A percentile compares a stretch with the other conserved stretches of the same genome.
Conservation (phyloP, 768 basidiomycete genomes). For the Phlebiopsis gigantea region DNA sequence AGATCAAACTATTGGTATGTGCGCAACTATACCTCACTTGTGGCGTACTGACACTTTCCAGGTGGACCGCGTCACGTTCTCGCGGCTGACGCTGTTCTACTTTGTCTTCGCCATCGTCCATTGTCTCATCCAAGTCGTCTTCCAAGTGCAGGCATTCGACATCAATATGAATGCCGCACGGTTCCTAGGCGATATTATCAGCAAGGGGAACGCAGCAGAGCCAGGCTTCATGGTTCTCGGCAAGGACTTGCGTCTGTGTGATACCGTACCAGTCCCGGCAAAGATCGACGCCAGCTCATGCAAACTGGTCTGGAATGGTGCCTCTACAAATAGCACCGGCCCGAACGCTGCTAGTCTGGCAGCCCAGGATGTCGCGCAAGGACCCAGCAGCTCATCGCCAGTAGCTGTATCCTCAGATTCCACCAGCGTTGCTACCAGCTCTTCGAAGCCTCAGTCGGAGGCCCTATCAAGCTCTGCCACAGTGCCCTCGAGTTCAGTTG, state of each 20-base stretch:
- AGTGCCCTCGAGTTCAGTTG: not conserved
- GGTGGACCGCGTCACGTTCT: slow-evolving; percentile 59
- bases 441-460: not conserved
- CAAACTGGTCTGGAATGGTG: slow-evolving; percentile 51
- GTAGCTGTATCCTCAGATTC: slow-evolving; percentile 5
- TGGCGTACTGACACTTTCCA: not conserved
- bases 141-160: slow-evolving; percentile 63
- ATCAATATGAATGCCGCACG: slow-evolving; percentile 56
- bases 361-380: not conserved
- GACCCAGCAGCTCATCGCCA: not conserved
- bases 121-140: slow-evolving; percentile 59
- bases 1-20: slow-evolving; percentile 46
- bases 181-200: slow-evolving; percentile 46
- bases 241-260: slow-evolving; percentile 52
- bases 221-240: slow-evolving; percentile 35
- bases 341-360: slow-evolving; percentile 1
- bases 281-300: slow-evolving; percentile 34
- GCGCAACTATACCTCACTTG: not conserved
- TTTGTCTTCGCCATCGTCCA: slow-evolving; percentile 63
- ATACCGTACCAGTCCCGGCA: slow-evolving; percentile 47
- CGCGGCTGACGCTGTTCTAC: slow-evolving; percentile 59
- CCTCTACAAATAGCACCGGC: slow-evolving; percentile 1
- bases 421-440: not conserved
- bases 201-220: slow-evolving; percentile 36
- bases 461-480: not conserved